Evolutionary conservation across 2,329 filamentous ascomycete species (phyloP).

Genomic region (Colletotrichum endophyticum): DNA sequence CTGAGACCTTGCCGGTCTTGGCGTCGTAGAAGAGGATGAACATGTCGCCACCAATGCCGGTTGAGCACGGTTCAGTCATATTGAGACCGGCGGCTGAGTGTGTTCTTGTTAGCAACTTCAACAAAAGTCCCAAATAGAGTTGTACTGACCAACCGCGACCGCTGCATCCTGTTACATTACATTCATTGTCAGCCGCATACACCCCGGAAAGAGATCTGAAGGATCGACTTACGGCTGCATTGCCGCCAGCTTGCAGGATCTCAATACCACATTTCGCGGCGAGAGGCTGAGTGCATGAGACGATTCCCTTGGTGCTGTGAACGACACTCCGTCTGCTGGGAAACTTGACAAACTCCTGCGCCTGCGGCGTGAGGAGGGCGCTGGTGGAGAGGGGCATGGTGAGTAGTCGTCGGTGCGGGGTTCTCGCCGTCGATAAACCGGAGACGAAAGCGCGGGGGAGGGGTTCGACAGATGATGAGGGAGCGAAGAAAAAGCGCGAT

Average conservation of each 20-base stretch:
- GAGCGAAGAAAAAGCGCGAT: background rate
- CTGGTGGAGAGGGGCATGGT: conserved; percentile 53
- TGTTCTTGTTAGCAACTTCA: background rate
- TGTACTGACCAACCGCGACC: conserved; percentile 77
- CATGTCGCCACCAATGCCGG: conserved; percentile 96
- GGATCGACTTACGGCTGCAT: conserved; percentile 76
- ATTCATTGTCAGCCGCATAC: conserved; percentile 15
- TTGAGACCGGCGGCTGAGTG: conserved; percentile 82
- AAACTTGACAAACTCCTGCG: conserved; percentile 65
- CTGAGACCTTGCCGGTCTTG: conserved; percentile 78
- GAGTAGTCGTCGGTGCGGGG: conserved; percentile 1
- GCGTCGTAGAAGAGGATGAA: conserved; percentile 95
- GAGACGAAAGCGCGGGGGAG: background rate
- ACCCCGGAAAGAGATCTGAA: background rate
- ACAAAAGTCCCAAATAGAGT: background rate
- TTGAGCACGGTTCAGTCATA: conserved; percentile 90
- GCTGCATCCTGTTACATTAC: conserved; percentile 77
- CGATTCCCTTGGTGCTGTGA: conserved; percentile 90
- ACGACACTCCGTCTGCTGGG: conserved; percentile 88
- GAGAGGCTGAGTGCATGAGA: conserved; percentile 87
- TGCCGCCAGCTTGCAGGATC: conserved; percentile 86
- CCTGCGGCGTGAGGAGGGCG: conserved; percentile 51
- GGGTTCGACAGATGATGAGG: background rate
- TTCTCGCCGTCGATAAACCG: background rate
- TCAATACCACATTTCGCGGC: conserved; percentile 88